Conservation (phyloP, 2,329 filamentous ascomycete genomes). For the Dendrostoma leiphaemia region DNA sequence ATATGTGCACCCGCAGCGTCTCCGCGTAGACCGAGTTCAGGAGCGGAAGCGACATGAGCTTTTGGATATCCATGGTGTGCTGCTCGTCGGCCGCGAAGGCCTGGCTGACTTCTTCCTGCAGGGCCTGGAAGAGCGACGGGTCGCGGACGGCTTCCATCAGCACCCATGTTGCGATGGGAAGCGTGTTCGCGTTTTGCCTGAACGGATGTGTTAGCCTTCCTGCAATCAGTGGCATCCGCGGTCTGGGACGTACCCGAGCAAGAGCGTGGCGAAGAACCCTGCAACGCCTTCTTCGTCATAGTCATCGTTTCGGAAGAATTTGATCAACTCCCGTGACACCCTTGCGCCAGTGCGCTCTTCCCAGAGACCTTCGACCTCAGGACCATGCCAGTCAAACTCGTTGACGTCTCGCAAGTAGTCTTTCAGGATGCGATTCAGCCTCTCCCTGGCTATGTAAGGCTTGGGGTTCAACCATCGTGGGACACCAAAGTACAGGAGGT, state of each 20-base stretch:
- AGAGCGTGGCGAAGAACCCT: background rate
- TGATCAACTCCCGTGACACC: constrained; percentile 11
- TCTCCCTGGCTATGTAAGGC: constrained; percentile 12
- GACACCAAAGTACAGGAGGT: constrained; percentile 10
- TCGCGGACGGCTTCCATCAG: constrained; percentile 20
- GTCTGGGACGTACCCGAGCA: constrained; percentile 11
- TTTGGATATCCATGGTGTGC: constrained; percentile 19
- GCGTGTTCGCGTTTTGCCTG: constrained; percentile 20
- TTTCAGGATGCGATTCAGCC: background rate
- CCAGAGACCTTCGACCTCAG: constrained; percentile 17
- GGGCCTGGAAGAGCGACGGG: constrained; percentile 3
- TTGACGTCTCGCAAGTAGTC: background rate
- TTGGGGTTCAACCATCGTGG: constrained; percentile 17
- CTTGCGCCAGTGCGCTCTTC: constrained; percentile 21
- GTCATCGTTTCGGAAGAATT: constrained; percentile 10
- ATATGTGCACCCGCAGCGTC: constrained; percentile 25
- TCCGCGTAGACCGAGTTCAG: constrained; percentile 28
- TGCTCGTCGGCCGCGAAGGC: background rate
- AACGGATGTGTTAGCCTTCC: background rate
- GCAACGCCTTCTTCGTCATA: background rate
- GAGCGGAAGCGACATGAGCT: constrained; percentile 24
- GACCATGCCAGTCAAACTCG: constrained; percentile 16
- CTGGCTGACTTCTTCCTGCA: constrained; percentile 11
- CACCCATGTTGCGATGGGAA: constrained; percentile 19
- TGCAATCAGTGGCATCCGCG: background rate